phyloP scores from a whole-genome alignment of 2,329 filamentous ascomycete genomes.

The Waltergamsia citrina region DNA sequence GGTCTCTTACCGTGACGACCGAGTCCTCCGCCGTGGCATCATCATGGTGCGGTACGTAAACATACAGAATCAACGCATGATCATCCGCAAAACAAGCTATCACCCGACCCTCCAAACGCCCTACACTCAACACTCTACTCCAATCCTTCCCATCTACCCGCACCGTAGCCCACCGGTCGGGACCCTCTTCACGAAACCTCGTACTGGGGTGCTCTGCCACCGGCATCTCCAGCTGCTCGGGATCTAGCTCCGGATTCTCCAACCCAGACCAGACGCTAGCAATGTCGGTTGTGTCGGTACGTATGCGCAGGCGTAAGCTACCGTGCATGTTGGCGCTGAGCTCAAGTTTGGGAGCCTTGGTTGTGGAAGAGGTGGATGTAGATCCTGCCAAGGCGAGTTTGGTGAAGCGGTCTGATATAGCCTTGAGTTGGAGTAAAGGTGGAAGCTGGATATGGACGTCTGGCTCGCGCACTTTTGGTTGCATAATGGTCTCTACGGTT shows the following conservation, averaged over 20 bases:
- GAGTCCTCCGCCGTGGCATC: slow-evolving; percentile 57
- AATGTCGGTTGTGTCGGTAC: slow-evolving; percentile 77
- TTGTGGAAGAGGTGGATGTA: slow-evolving; percentile 8
- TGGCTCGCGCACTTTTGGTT: slow-evolving; percentile 81
- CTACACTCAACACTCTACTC: slow-evolving; percentile 89
- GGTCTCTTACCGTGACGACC: slow-evolving; percentile 59
- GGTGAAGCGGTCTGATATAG: slow-evolving; percentile 91
- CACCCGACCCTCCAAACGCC: slow-evolving; percentile 77
- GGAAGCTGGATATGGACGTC: slow-evolving; percentile 92
- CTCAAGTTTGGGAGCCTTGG: slow-evolving; percentile 60
- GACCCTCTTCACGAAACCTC: slow-evolving; percentile 64
- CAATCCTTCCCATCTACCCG: slow-evolving; percentile 90
- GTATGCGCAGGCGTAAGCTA: slow-evolving; percentile 67
- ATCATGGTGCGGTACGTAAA: slow-evolving; percentile 67
- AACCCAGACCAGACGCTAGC: slow-evolving; percentile 79
- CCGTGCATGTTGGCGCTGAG: slow-evolving; percentile 94
- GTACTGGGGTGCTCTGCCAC: slow-evolving; percentile 77
- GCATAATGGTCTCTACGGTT: slow-evolving; percentile 85
- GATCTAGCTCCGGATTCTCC: slow-evolving; percentile 80
- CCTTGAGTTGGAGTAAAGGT: slow-evolving; percentile 78
- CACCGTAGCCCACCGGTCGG: slow-evolving; percentile 80
- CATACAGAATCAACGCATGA: slow-evolving; percentile 73
- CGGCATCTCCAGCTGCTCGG: slow-evolving; percentile 59
- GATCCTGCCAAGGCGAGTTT: slow-evolving; percentile 57
- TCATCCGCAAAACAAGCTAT: slow-evolving; percentile 85